Evolutionary conservation across 768 basidiomycete genomes (phyloP), one percentile per base, ranked within the genome.

Genomic region (Boletus huronensis): DNA sequence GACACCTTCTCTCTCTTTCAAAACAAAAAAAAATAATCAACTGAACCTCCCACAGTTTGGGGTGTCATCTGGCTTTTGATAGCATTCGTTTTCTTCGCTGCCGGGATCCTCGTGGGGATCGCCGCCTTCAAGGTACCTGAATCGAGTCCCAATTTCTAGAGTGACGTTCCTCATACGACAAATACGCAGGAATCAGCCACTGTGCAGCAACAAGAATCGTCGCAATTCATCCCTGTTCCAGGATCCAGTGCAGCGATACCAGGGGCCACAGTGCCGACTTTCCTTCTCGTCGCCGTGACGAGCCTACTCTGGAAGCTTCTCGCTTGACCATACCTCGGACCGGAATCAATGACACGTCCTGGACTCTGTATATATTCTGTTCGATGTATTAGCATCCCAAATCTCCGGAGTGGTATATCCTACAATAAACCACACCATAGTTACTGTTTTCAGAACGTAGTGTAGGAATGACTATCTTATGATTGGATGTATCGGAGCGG

Each of bases 61-160:
- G 93, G 93, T 32, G 82, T 93, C 50, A 78, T 95, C 47, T 95
- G 93, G 93, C 81, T 93, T 35, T 69, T 94, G 59, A 68, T 83
- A 29, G 87, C 90, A 0, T 78, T 89, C 51, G 57, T 79, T 8
- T 93, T 88, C 74, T 92, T 95, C 62, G 85, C 80, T 7, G 70
- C 79, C 3, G 91, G 89, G 0, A 70, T 95, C 48, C 72, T 95
- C 21, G 84, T 93, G 23, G 90, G 93, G 19, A 66, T 93, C 3
- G 84, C 81, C 25, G 83, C 81, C 2, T 94, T 93, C 79, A 94
- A 93, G 78, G 90, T 88, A 60, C 3, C 69, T 60, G n/a, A 35
- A 23, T 50, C 36, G 34, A n/a, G 13, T 54, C 8, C 19, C 19
- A 34, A 34, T 28, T 19, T 23, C 3, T 11, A 25, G 19, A 21